phyloP scores from a whole-genome alignment of 2,329 filamentous ascomycete genomes.

The Fusarium liriodendri region DNA sequence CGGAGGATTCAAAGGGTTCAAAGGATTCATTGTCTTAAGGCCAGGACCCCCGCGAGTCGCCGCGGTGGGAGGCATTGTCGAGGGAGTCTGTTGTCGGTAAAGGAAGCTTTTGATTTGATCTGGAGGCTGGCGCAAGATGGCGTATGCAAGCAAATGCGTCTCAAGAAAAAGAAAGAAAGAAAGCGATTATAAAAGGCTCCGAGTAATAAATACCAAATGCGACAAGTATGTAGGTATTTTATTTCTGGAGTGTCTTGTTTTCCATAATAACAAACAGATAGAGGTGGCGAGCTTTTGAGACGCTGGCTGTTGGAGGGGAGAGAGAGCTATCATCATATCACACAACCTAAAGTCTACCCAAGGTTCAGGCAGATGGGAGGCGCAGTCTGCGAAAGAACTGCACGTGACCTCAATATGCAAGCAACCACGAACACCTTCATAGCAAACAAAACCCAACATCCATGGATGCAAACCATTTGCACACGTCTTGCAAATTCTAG shows the following conservation, averaged over 20 bases:
- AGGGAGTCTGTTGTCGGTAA: not conserved
- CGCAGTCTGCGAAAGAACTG: not conserved
- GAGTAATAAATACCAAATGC: not conserved
- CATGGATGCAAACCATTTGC: not conserved
- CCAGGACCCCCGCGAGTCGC: slow-evolving; percentile 47
- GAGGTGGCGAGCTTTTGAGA: not conserved
- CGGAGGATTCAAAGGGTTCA: not conserved
- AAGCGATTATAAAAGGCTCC: not conserved
- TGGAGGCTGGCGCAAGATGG: not conserved
- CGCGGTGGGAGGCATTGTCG: slow-evolving; percentile 42
- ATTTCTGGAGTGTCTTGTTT: not conserved
- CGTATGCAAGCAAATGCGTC: not conserved
- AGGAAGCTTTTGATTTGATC: not conserved
- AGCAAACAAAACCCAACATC: too few species aligned
- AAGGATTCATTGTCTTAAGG: slow-evolving; percentile 5
- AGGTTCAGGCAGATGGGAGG: not conserved
- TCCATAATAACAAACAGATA: not conserved
- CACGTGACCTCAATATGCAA: not conserved
- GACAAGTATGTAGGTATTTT: not conserved
- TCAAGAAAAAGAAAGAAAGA: not conserved
- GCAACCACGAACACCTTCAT: not conserved
- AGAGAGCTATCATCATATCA: not conserved
- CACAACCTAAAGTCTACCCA: not conserved
- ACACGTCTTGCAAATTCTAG: not conserved
- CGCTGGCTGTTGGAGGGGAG: not conserved